Evolutionary conservation across 2,329 filamentous ascomycete species (phyloP), one percentile per base, ranked within the genome.

Genomic region (Parafenestella ontariensis): DNA sequence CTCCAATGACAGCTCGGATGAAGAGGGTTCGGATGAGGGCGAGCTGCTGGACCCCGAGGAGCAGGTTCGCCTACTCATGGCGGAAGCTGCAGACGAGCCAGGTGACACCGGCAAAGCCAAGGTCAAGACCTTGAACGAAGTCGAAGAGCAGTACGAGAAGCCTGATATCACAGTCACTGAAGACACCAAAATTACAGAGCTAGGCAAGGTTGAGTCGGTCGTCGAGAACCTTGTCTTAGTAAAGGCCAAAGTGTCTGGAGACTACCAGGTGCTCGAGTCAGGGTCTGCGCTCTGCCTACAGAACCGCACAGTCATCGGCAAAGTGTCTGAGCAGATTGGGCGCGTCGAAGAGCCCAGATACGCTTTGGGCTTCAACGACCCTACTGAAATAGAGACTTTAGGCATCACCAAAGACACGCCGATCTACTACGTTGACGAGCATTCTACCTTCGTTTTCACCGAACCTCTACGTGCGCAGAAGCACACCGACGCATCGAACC

Each of bases 401-500:
- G 88, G 87, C 5, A 76, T 96, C n/a, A 76, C 80, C n/a, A 79
- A 85, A 36, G 91, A 89, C 24, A 86, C 85, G 2, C 85, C 85
- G 44, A 79, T 98, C 2, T 96, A 86, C 78, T 98, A 96, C 70
- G 87, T 94, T 3, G 84, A 89, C 40, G 80, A 85, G 8, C 89
- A 95, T 72, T 92, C 92, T 36, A 87, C 84, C 0, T 96, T 89
- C 66, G 91, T 96, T 50, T 95, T 96, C 70, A 97, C 94, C 0
- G 85, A 95, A 72, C 87, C 89, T 6, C 80, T 98, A 52, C 90
- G 89, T 75, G 84, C 82, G 47, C 73, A 89, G 68, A 98, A 96
- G 78, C 92, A 92, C 55, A 95, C 92, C 9, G 95, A 99, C 75
- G 94, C 95, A 8, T 96, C 92, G 46, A 98, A 98, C 72, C 83